Base-by-base conservation (phyloP, 164 flowering plant species). In the Malania oleifera region DNA sequence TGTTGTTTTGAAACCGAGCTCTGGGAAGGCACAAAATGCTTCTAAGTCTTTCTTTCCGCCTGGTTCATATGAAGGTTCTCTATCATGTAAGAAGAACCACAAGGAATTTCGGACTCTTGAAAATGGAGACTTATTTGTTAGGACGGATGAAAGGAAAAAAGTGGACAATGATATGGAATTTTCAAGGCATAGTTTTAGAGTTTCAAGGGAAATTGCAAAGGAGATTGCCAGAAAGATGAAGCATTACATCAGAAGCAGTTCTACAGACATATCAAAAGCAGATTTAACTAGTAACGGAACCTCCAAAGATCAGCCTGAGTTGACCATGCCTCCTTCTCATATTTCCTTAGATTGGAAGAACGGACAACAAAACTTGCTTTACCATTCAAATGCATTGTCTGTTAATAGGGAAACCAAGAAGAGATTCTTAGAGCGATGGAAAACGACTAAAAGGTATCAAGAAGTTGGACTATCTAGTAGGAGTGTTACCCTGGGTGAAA, bases 401-500 rank as follows among this genome's bases (percentile, higher is more conserved):
- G n/a, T 43, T 23, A 15, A 45, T 27, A 29, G 9, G 22, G 60
- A 51, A 56, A 57, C 63, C 22, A 45, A 29, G 48, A 62, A 56
- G 47, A 20, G 46, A 39, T 24, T 64, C 31, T 57, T 47, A 19
- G 70, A 65, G 51, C 22, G 44, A 28, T 62, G 70, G 72, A 69
- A 50, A 49, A 64, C 19, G 29, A 54, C 56, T 4, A 54, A 67
- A 48, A 41, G 27, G n/a, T 46, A 18, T 57, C 60, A 63, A 54
- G 70, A 72, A 22, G 64, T 50, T 56, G 64, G 61, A 49, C 52
- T 28, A 2, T 47, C 37, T 53, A 1, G 18, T 60, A 38, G 52
- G 49, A 34, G 60, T 54, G 44, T 25, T 31, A 68, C 64, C 37
- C 63, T 58, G 14, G 70, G 65, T 56, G 68, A 77, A 66, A 59